Evolutionary conservation across 495 filamentous ascomycete species (phyloP).

Genomic region (Hypomontagnella monticulosa): DNA sequence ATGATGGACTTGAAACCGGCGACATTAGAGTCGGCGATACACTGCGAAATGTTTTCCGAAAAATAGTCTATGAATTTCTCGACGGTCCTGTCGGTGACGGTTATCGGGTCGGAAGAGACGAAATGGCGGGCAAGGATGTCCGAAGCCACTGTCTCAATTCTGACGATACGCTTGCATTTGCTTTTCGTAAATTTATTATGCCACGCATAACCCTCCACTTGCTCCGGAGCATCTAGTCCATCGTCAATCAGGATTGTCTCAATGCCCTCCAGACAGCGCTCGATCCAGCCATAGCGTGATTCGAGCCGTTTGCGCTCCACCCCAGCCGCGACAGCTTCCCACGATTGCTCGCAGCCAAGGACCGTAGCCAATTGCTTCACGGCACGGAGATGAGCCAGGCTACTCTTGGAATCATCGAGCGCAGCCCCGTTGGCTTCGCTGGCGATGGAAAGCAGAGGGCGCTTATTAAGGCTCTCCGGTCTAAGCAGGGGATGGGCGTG

Average conservation of each 20-base stretch:
- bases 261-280: constrained; percentile 75
- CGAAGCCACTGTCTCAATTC: constrained; percentile 82
- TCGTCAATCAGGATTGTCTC: constrained; percentile 84
- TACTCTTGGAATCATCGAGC: constrained; percentile 62
- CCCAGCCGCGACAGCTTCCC: constrained; percentile 70
- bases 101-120: background rate
- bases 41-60: constrained; percentile 57
- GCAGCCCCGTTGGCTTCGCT: constrained; percentile 79
- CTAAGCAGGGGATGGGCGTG: constrained; percentile 78
- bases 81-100: constrained; percentile 36
- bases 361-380: constrained; percentile 72
- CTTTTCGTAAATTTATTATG: constrained; percentile 72
- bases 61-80: constrained; percentile 57
- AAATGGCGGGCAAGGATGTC: constrained; percentile 59
- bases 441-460: constrained; percentile 74
- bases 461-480: constrained; percentile 44
- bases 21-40: constrained; percentile 71
- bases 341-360: constrained; percentile 66
- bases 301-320: constrained; percentile 64
- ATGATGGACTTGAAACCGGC: constrained; percentile 87
- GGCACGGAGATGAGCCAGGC: constrained; percentile 75
- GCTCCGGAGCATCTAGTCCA: constrained; percentile 66
- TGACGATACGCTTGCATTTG: constrained; percentile 78
- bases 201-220: constrained; percentile 71
- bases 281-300: constrained; percentile 67